A percentile compares a stretch with the other conserved stretches of the same genome.
These are phyloP conservation scores for Coemansia sp. DNA, from an alignment of 192 early-diverging fungal species.

Conservation along the genomic window DNA sequence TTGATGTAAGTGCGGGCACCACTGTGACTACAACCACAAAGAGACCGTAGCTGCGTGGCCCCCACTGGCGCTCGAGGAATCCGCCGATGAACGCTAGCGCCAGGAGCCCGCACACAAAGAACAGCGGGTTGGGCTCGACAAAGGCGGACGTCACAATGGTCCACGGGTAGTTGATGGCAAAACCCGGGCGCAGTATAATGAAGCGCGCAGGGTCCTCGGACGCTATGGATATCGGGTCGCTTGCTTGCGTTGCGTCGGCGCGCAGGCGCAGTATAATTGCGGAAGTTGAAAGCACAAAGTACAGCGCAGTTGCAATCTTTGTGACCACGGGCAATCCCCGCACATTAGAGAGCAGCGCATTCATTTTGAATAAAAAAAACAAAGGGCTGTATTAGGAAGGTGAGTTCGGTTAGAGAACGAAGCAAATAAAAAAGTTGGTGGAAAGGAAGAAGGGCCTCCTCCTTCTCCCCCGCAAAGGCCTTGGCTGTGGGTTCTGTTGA, in stretches of 20 bases:
- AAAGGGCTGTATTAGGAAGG: neutral
- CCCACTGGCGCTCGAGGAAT: conserved; percentile 87
- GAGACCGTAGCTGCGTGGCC: conserved; percentile 69
- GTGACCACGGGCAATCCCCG: conserved; percentile 37
- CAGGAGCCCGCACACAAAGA: conserved; percentile 23
- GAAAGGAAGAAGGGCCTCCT: no score
- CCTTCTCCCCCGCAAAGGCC: no score
- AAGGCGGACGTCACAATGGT: conserved; percentile 39
- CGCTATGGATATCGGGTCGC: conserved; percentile 14
- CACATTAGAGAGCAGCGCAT: conserved; percentile 21
- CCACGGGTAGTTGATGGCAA: conserved; percentile 43
- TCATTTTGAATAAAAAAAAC: conserved; percentile 18
- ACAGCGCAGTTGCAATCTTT: conserved; percentile 20
- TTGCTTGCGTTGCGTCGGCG: neutral
- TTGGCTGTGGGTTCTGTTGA: neutral
- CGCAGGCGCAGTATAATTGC: conserved; percentile 21
- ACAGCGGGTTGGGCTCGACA: conserved; percentile 35
- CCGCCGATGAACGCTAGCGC: conserved; percentile 56
- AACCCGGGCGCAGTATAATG: conserved; percentile 43
- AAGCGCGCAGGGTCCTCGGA: conserved; percentile 31
- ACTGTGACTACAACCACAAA: conserved; percentile 57
- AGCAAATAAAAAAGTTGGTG: neutral
- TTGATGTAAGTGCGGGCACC: conserved; percentile 56
- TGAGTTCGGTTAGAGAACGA: neutral
- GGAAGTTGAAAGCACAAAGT: conserved; percentile 20